These are phyloP conservation scores for Ensete glaucum DNA, from an alignment of 176 grass and related monocot species.

Conservation along the genomic window DNA sequence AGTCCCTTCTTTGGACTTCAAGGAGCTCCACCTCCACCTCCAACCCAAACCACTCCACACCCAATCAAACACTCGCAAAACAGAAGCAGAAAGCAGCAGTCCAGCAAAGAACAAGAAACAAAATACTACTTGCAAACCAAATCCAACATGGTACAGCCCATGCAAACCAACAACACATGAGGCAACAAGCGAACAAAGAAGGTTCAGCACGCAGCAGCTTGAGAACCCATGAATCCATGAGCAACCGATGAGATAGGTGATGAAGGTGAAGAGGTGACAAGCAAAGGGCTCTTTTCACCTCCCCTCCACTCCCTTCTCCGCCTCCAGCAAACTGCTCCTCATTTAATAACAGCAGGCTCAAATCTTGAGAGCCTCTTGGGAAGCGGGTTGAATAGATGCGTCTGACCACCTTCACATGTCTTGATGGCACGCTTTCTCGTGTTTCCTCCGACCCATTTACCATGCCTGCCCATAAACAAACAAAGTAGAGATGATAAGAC, in stretches of 20 bases:
- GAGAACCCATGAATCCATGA: no score
- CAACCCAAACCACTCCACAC: not conserved
- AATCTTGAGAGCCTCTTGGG: not conserved
- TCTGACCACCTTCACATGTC: slow-evolving; percentile 7
- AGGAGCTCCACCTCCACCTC: slow-evolving; percentile 30
- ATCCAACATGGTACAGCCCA: no score
- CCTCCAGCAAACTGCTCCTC: not conserved
- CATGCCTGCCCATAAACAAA: slow-evolving; percentile 4
- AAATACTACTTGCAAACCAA: no score
- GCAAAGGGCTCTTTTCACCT: not conserved
- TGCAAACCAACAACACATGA: no score
- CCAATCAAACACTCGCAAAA: not conserved
- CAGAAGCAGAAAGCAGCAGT: not conserved
- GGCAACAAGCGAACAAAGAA: no score
- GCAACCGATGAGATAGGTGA: no score
- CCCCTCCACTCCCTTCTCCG: no score
- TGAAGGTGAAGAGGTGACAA: not conserved
- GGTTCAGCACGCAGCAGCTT: no score
- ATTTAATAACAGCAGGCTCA: not conserved
- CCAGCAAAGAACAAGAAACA: no score
- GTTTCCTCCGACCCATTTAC: not conserved
- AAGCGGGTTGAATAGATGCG: slow-evolving; percentile 14
- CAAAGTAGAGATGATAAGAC: not conserved
- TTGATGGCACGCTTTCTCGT: not conserved
- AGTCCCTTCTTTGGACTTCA: slow-evolving; percentile 28